Evolutionary conservation across 805 yeast genomes (phyloP).

Genomic region (Brettanomyces custersianus): DNA sequence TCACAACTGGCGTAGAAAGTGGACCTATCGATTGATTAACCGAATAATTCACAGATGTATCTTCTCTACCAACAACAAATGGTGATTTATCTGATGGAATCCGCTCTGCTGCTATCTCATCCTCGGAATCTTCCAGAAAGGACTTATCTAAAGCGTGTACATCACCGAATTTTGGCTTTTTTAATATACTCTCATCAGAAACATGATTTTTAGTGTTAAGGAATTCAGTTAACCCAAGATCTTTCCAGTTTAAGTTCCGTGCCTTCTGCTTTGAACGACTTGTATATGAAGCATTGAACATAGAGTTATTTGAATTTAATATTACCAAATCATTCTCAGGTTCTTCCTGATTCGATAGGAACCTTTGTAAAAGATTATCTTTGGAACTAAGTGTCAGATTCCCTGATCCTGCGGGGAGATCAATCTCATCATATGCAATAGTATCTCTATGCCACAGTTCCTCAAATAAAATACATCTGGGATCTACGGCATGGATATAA

Average conservation of each 20-base stretch:
- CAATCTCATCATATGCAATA: constrained; percentile 25
- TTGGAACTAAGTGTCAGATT: constrained; percentile 9
- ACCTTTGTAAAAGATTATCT: constrained; percentile 20
- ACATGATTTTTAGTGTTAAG: constrained; percentile 9
- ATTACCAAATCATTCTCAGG: constrained; percentile 18
- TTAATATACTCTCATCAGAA: constrained; percentile 19
- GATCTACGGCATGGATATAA: constrained; percentile 24
- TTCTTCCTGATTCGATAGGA: constrained; percentile 20
- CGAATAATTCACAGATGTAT: background rate
- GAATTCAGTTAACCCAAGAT: constrained; percentile 18
- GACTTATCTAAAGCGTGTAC: background rate
- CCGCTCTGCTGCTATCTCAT: no score
- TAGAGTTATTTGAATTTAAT: constrained; percentile 17
- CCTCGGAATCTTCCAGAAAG: background rate
- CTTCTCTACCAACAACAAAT: background rate
- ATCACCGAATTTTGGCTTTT: constrained; percentile 12
- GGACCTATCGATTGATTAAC: constrained; percentile 4
- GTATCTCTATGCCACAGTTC: constrained; percentile 25
- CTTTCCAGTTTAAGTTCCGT: constrained; percentile 24
- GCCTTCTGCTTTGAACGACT: constrained; percentile 19
- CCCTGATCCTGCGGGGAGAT: constrained; percentile 14
- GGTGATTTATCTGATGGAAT: constrained; percentile 1
- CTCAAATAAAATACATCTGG: constrained; percentile 20
- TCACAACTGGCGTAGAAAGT: constrained; percentile 14
- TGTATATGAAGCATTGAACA: constrained; percentile 21